phyloP scores from a whole-genome alignment of 2,329 filamentous ascomycete species.

The Aspergillus versicolor region DNA sequence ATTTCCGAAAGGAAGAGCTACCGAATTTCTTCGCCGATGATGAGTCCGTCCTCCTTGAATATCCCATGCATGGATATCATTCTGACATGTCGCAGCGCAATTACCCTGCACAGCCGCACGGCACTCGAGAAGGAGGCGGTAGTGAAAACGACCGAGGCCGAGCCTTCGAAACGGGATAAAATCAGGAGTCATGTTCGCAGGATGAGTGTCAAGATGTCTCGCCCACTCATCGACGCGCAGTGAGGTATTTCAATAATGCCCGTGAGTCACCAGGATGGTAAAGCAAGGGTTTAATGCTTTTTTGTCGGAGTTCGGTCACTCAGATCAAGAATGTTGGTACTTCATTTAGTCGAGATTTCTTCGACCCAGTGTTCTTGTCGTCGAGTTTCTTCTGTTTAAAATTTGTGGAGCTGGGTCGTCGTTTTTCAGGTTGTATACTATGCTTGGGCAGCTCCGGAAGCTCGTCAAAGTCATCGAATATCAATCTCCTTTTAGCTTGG shows the following conservation, averaged over 20 bases:
- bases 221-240: slow-evolving; percentile 16
- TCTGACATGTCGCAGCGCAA: slow-evolving; percentile 35
- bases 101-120: slow-evolving; percentile 34
- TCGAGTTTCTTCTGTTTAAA: slow-evolving; percentile 14
- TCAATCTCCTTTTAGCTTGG: slow-evolving; percentile 3
- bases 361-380: slow-evolving; percentile 26
- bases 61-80: slow-evolving; percentile 5
- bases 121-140: slow-evolving; percentile 31
- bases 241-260: not conserved
- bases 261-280: not conserved
- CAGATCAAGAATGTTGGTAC: slow-evolving; percentile 46
- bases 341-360: slow-evolving; percentile 42
- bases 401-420: slow-evolving; percentile 14
- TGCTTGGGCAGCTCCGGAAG: slow-evolving; percentile 31
- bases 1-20: slow-evolving; percentile 45
- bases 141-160: slow-evolving; percentile 25
- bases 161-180: slow-evolving; percentile 29
- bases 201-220: slow-evolving; percentile 28
- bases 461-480: slow-evolving; percentile 38
- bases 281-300: not conserved
- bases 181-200: slow-evolving; percentile 30
- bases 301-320: slow-evolving; percentile 9
- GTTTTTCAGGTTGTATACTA: slow-evolving; percentile 22
- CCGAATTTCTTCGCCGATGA: slow-evolving; percentile 40
- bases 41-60: slow-evolving; percentile 32